phyloP scores from a whole-genome alignment of 1,284 basidiomycete species.

The Melampsora medusae region DNA sequence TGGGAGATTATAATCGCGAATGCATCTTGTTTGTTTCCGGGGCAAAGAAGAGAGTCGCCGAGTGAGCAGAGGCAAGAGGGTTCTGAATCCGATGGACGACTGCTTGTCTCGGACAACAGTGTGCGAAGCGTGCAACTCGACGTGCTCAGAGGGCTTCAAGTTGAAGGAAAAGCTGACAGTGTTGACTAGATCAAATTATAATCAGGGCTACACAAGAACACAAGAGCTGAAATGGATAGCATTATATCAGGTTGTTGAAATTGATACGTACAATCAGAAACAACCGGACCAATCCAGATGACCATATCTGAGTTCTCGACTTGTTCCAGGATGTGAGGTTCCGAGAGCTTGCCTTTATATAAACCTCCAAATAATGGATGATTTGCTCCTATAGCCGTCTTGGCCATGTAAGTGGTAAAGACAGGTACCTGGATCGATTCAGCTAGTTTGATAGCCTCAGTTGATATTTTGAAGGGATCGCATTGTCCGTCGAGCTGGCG shows the following conservation, averaged over 20 bases:
- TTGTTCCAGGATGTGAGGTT: conserved; percentile 68
- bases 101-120: conserved; percentile 61
- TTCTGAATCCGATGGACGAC: conserved; percentile 47
- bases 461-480: conserved; percentile 32
- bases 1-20: conserved; percentile 46
- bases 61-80: conserved; percentile 49
- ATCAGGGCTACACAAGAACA: conserved; percentile 13
- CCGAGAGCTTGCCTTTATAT: conserved; percentile 54
- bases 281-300: conserved; percentile 74
- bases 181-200: neutral
- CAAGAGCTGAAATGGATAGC: neutral
- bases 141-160: conserved; percentile 50
- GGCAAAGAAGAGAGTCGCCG: conserved; percentile 43
- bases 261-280: conserved; percentile 65
- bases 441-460: conserved; percentile 10
- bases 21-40: conserved; percentile 30
- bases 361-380: conserved; percentile 84
- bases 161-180: conserved; percentile 42
- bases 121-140: conserved; percentile 78
- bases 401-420: conserved; percentile 77
- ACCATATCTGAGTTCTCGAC: conserved; percentile 81
- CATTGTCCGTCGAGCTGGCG: neutral
- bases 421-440: conserved; percentile 46
- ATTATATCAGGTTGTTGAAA: too few species aligned
- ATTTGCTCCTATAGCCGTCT: conserved; percentile 73